Conservation (phyloP, 495 filamentous ascomycete genomes). For the Aspergillus nidulans region DNA sequence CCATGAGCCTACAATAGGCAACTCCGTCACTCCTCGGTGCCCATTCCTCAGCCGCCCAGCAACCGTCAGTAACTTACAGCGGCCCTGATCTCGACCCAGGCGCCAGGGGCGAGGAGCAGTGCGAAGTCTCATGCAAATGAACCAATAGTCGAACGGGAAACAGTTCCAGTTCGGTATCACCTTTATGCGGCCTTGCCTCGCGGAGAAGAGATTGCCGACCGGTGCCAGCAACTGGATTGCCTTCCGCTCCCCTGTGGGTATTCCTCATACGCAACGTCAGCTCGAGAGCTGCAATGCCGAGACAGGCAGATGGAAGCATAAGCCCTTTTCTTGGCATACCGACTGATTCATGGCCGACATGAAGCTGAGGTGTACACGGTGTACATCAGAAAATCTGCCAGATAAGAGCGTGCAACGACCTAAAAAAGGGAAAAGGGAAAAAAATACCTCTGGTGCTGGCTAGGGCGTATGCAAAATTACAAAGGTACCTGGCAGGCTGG, state of each 20-base stretch:
- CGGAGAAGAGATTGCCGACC: not conserved
- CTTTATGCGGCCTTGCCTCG: constrained; percentile 4
- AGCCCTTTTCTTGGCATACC: not conserved
- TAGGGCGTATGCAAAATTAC: not conserved
- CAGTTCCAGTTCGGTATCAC: constrained; percentile 1
- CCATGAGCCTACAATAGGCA: no score
- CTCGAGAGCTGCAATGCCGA: not conserved
- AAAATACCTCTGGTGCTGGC: not conserved
- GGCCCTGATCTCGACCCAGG: not conserved
- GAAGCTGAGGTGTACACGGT: not conserved
- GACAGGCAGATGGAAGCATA: not conserved
- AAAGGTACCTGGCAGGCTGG: not conserved
- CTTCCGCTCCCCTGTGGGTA: constrained; percentile 12
- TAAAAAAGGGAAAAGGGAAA: no score
- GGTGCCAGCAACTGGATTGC: constrained; percentile 14
- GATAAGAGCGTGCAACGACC: not conserved
- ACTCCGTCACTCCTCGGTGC: no score
- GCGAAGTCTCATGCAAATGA: constrained; percentile 1
- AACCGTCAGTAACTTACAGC: no score
- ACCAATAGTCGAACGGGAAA: constrained; percentile 1
- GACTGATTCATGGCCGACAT: not conserved
- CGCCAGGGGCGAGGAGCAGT: not conserved
- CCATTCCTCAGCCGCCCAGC: no score
- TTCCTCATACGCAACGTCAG: constrained; percentile 16
- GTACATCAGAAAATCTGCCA: not conserved